Evolutionary conservation across 1,284 basidiomycete genomes (phyloP), one percentile per base, ranked within the genome.

Genomic region (Trichosporon asahii): DNA sequence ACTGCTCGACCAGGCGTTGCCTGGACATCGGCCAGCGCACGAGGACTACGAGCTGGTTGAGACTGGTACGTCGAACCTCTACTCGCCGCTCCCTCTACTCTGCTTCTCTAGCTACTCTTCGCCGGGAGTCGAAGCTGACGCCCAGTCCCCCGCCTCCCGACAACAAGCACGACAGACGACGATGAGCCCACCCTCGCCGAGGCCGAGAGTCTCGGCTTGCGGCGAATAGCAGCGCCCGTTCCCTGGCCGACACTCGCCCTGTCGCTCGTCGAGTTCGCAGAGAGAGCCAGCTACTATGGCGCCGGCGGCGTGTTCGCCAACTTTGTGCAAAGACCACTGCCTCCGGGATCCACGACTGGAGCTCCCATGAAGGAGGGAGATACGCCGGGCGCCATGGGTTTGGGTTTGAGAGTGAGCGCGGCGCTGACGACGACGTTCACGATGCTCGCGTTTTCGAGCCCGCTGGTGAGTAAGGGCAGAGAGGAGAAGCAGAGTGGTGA

Each of bases 231-330:
- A 18, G 40, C 40, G 5, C 40, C 40, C 18, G 40, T 44, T 5
- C 40, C 40, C 18, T 44, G 40, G 40, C 18, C 40, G 15, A 44
- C 40, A 18, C 40, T 44, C 11, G 40, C 40, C 11, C 18, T 44
- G 40, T 44, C 40, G 40, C 40, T 44, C 18, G 40, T 44, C 40
- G 40, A 44, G 65, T 66, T 76, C 27, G 78, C 77, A n/a, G 77
- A 80, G 60, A 67, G 77, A 49, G 77, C 77, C 4, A 76, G 75
- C 6, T 78, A 77, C 64, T 78, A 76, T 66, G 75, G 73, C 33
- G 76, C 76, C 14, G 40, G 40, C 11, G 40, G 40, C 40, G 40
- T 44, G 40, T 44, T 44, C 8, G 40, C 40, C 18, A 44, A 44
- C 40, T 44, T 44, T 44, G 40, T 44, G 5, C 40, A 44, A 18